These are phyloP conservation scores for Fraxinus platypoda DNA, from an alignment of 305 asterid species.

Conservation along the genomic window DNA sequence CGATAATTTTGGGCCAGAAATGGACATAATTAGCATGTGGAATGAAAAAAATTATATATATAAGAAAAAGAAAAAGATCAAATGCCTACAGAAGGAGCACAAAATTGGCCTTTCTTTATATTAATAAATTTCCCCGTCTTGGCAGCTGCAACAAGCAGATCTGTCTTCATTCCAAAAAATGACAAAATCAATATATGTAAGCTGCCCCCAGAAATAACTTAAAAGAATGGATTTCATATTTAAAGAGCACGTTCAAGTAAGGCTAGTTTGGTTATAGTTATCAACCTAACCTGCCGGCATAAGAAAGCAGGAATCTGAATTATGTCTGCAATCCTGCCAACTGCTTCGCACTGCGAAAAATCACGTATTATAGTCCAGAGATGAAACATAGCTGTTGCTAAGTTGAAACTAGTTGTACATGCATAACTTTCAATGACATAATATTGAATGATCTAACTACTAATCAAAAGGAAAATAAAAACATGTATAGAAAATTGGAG, in stretches of 20 bases:
- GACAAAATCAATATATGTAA: slow-evolving; percentile 6
- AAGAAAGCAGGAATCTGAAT: slow-evolving; percentile 97
- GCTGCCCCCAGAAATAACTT: background rate
- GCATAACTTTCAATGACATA: background rate
- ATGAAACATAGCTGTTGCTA: background rate
- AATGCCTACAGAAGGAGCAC: slow-evolving; percentile 76
- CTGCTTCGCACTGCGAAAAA: slow-evolving; percentile 82
- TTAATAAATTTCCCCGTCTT: slow-evolving; percentile 86
- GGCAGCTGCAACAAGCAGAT: slow-evolving; percentile 96
- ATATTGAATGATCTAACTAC: background rate
- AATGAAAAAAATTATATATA: too few relatives aligned
- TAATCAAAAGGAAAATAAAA: background rate
- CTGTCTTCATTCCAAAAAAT: slow-evolving; percentile 59
- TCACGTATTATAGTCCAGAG: background rate
- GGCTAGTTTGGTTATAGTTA: background rate
- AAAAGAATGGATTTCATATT: background rate
- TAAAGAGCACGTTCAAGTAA: slow-evolving; percentile 4
- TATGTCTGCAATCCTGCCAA: slow-evolving; percentile 90
- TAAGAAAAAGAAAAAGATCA: background rate
- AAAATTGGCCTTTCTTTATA: slow-evolving; percentile 93
- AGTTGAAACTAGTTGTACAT: background rate
- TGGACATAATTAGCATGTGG: background rate
- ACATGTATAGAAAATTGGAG: too few relatives aligned
- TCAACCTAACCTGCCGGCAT: slow-evolving; percentile 70
- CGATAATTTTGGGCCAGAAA: background rate